Conservation (phyloP, 768 basidiomycete species). For the Kwoniella botswanensis region DNA sequence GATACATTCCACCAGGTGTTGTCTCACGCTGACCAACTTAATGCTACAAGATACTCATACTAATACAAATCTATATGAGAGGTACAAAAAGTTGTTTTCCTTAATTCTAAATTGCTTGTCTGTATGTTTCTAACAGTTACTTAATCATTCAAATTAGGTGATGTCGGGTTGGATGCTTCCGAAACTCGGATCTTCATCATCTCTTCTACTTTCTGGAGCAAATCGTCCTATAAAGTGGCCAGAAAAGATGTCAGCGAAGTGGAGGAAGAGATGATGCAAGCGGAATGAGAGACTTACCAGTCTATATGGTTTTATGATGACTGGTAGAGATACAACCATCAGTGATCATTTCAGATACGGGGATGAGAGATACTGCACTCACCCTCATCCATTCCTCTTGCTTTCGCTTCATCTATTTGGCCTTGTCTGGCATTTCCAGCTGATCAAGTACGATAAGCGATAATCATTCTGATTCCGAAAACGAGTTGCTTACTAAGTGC, state of each 20-base stretch:
- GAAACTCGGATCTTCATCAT: constrained; percentile 35
- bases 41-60: too few species aligned
- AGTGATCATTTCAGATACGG: not conserved
- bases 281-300: constrained; percentile 18
- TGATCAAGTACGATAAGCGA: not conserved
- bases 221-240: constrained; percentile 30
- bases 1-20: too few species aligned
- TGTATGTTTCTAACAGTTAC: not conserved
- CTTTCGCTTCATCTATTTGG: constrained; percentile 54
- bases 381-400: constrained; percentile 55
- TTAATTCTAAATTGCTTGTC: too few species aligned
- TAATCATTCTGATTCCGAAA: not conserved
- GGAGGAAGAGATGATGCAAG: not conserved
- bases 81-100: too few species aligned
- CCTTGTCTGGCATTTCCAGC: constrained; percentile 56
- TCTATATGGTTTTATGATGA: constrained; percentile 53
- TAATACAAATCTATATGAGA: too few species aligned
- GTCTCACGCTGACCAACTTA: too few species aligned
- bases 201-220: constrained; percentile 44
- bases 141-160: not conserved
- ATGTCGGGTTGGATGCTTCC: constrained; percentile 6
- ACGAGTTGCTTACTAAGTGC: constrained; percentile 47
- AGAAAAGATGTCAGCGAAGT: not conserved
- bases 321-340: constrained; percentile 13
- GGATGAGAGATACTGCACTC: not conserved